Evolutionary conservation across 2,329 filamentous ascomycete species (phyloP), one percentile per base, ranked within the genome.

Genomic region (Penicillium crustosum): DNA sequence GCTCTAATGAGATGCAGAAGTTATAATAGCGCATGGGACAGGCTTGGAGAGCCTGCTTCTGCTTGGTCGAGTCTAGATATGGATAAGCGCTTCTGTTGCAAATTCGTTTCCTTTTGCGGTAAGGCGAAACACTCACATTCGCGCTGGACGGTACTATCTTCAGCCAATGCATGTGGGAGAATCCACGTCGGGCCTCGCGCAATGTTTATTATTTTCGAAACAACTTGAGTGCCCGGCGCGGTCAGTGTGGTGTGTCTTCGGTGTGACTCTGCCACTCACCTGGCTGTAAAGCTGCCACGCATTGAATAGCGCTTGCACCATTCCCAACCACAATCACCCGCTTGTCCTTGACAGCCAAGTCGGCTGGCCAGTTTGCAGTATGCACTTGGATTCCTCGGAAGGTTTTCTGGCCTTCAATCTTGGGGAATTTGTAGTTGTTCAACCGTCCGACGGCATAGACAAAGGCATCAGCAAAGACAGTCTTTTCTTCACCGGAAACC

Each of bases 301-400:
- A 57, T 13, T 58, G 54, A 31, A 56, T 29, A 8, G 54, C 54
- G 15, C 47, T 52, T 25, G 54, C 47, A 31, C 57, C 57, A 39
- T 57, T 57, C 6, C 57, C 57, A 29, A 59, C 53, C 8, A 59
- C 57, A 23, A 48, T 39, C 9, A 59, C 43, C 4, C 43, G 36
- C 42, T 57, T 59, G 10, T 43, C 53, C 6, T 39, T 45, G 12
- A 27, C 35, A 25, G 31, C 15, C 13, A 36, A 36, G 3, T 56
- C 43, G 25, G 33, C 29, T 9, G 44, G 49, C 75, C 75, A 77
- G 36, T 67, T 62, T 8, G 73, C 73, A 4, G 73, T 72, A 44
- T 76, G 74, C 38, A 74, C 69, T 13, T 74, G 57, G 7, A 59
- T 48, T 3, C 74, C 74, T 49, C 66, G 54, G 60, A 73, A 76